Evolutionary conservation across 2,329 filamentous ascomycete genomes (phyloP).

Genomic region (Ciborinia camelliae): DNA sequence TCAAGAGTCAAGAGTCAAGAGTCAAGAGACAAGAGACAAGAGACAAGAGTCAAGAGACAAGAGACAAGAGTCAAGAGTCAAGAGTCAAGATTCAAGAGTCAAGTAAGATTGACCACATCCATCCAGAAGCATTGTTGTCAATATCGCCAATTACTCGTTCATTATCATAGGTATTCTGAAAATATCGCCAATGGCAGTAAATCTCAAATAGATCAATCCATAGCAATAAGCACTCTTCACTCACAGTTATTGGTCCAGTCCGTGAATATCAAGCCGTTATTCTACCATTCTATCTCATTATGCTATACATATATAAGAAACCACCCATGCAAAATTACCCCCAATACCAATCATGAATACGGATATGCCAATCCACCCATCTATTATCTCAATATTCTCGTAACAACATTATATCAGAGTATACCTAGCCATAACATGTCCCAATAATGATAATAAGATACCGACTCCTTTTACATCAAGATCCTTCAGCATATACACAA

Average conservation of each 20-base stretch:
- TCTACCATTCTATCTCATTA: slow-evolving; percentile 5
- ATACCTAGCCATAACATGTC: not conserved
- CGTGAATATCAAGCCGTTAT: not conserved
- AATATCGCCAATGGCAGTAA: not conserved
- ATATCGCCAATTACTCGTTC: not conserved
- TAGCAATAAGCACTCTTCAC: not conserved
- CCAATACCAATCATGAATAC: slow-evolving; percentile 2
- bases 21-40: no score
- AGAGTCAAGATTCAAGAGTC: no score
- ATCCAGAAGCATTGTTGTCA: not conserved
- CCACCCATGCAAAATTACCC: not conserved
- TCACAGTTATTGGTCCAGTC: no score
- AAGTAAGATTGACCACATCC: not conserved
- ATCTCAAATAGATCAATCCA: not conserved
- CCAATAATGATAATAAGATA: not conserved
- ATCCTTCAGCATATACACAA: not conserved
- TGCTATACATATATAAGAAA: not conserved
- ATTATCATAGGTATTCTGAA: not conserved
- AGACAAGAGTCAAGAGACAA: no score
- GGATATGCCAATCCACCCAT: not conserved
- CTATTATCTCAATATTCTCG: slow-evolving; percentile 7
- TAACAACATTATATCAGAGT: slow-evolving; percentile 6
- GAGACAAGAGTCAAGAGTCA: no score
- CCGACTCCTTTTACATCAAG: not conserved
- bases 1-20: no score